Evolutionary conservation across 2,329 filamentous ascomycete species (phyloP), one percentile per base, ranked within the genome.

Genomic region (Diplocarpon mali): DNA sequence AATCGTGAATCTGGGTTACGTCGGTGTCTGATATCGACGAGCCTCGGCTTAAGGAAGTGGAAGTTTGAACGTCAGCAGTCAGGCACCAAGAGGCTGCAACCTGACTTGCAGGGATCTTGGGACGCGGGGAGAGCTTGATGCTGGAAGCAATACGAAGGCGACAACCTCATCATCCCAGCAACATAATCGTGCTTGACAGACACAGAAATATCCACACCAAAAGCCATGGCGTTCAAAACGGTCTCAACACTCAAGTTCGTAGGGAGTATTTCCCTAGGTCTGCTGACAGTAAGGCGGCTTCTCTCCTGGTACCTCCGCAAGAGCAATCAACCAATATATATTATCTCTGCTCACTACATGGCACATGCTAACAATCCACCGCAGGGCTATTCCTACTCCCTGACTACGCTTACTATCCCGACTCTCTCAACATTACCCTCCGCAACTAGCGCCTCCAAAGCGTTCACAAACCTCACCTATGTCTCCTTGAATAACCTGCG

Each of bases 171-270:
- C 30, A 2, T 36, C 34, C 32, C 32, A 14, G 7, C 30, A 41
- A 15, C 37, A 40, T 40, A 35, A 11, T 20, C 14, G 34, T 36
- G 40, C 6, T 30, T n/a, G 8, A 1, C 15, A 15, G 12, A 20
- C 16, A 11, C 17, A 15, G 27, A 34, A 28, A 40, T 8, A 36
- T 15, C 28, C 20, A 14, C 17, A 4, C 29, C 27, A 7, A 16
- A 6, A 40, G 49, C 36, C 29, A 84, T 87, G 76, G 72, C 77
- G 57, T 77, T 75, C 57, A 78, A 73, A 58, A 78, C 79, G 60
- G 72, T 95, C 60, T 80, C 85, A 45, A 68, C 83, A 64, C 78
- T 85, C 69, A 95, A 96, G 69, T 95, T 95, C 64, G 83, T 95
- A 55, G 90, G 90, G 60, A 93, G 87, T 41, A 77, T 94, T 54